Percentiles rank a stretch among this genome's conserved stretches.
These are phyloP conservation scores for Aegilops speltoides DNA, from an alignment of 176 grass and related monocot species.

Conservation along the genomic window DNA sequence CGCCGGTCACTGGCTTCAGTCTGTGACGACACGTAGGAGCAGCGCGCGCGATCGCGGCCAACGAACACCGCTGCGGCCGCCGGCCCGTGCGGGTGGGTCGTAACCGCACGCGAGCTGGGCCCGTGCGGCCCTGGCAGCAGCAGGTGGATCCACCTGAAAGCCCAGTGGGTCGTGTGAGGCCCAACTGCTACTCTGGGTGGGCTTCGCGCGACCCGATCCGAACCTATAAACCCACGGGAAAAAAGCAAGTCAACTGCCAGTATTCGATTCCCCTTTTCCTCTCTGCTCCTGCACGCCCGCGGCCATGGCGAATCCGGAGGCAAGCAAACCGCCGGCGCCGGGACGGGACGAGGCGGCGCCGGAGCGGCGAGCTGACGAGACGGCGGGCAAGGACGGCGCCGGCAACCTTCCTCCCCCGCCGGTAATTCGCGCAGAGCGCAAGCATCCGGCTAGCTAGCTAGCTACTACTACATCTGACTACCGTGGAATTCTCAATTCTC, in stretches of 20 bases:
- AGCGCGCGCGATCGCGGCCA: background rate
- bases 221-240: background rate
- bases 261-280: too few relatives aligned
- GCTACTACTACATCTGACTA: too few relatives aligned
- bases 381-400: background rate
- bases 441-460: background rate
- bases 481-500: too few relatives aligned
- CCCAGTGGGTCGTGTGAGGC: background rate
- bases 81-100: background rate
- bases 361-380: background rate
- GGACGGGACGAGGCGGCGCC: background rate
- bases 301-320: slow-evolving; percentile 8
- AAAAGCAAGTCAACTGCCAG: too few relatives aligned
- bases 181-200: too few relatives aligned
- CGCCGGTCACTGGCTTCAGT: background rate
- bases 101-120: too few relatives aligned
- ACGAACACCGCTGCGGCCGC: background rate
- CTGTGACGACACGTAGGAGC: background rate
- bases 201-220: background rate
- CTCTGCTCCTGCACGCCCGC: background rate
- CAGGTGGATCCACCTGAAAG: too few relatives aligned
- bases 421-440: slow-evolving; percentile 4
- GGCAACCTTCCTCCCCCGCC: slow-evolving; percentile 1
- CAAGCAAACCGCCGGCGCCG: background rate
- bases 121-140: too few relatives aligned